These are phyloP conservation scores for Massospora cicadina DNA, from an alignment of 371 early-diverging fungal genomes.

Conservation along the genomic window DNA sequence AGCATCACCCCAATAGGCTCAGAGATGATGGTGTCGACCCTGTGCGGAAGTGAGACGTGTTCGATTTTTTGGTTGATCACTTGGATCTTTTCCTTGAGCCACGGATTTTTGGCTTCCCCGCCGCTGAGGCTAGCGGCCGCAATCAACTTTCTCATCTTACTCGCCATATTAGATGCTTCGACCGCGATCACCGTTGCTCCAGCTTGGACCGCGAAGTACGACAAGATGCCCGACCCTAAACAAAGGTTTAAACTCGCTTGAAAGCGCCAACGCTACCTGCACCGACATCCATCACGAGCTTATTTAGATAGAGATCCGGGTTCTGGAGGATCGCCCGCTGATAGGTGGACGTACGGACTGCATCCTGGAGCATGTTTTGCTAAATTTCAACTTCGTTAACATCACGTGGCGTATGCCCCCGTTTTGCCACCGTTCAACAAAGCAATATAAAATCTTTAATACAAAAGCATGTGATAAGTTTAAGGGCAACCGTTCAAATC, in stretches of 20 bases:
- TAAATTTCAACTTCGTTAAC: too few species aligned
- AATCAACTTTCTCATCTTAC: constrained; percentile 65
- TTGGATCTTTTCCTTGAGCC: constrained; percentile 55
- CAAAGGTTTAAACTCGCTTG: not conserved
- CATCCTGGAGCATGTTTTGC: constrained; percentile 97
- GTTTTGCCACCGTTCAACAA: too few species aligned
- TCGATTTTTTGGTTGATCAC: constrained; percentile 80
- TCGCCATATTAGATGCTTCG: constrained; percentile 92
- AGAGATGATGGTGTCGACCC: constrained; percentile 86
- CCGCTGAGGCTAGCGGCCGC: constrained; percentile 26
- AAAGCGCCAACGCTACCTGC: constrained; percentile 40
- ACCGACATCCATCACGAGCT: constrained; percentile 88
- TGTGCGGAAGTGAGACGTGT: constrained; percentile 36
- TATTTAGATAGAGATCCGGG: constrained; percentile 48
- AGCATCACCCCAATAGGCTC: constrained; percentile 93
- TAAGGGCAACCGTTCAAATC: too few species aligned
- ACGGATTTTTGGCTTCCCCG: constrained; percentile 44
- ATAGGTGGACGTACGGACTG: constrained; percentile 86
- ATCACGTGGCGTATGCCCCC: too few species aligned
- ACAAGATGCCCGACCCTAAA: constrained; percentile 67
- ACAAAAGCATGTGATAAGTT: too few species aligned
- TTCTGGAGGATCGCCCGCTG: constrained; percentile 73
- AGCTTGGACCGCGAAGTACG: constrained; percentile 85
- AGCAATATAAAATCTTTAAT: too few species aligned
- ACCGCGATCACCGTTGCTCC: constrained; percentile 91